Base-by-base conservation (phyloP, 495 filamentous ascomycete genomes). In the Hypoxylon rickii region DNA sequence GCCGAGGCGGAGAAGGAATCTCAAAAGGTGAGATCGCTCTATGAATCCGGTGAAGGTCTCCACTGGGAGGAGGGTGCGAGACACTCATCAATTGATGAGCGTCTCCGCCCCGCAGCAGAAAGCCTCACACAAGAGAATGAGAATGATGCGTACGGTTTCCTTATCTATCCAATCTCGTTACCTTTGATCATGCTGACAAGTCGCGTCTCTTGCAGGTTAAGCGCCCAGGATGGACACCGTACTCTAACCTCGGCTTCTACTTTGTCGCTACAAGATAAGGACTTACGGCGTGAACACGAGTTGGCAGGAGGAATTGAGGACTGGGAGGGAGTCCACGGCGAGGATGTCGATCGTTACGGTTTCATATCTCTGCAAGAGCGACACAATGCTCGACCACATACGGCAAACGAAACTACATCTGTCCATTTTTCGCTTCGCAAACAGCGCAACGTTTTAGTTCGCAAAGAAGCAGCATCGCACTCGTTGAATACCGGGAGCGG, bases 271-370 rank as follows among this genome's bases (percentile, higher is more conserved):
- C 74, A 55, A 64, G 69, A 69, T 70, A 75, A 61, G 39, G 55
- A 57, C 31, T 29, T 42, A 17, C 58, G 65, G 42, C 59, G 40
- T 37, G 67, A 61, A 18, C 66, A 73, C 31, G 75, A 80, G 70
- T 71, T 86, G 11, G 90, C 91, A 11, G 92, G 92, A 12, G 93
- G 93, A 0, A 84, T 95, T 33, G 94, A 99, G 65, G 92, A 96
- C 64, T 99, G 94, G 95, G 87, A 93, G 62, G 87, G 96, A 70
- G 74, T 99, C 8, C 78, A 86, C n/a, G 88, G 82, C n/a, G 80
- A 76, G 32, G 89, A 96, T 68, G 89, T 97, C 34, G 94, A 99
- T 72, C 79, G 83, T 64, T 99, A 97, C 69, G 94, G 94, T 13
- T 99, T 99, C 75, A 97, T 99, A 69, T 80, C 63, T 77, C 54